phyloP scores from a whole-genome alignment of 768 basidiomycete species.

The Strobilomyces echinocephalus region DNA sequence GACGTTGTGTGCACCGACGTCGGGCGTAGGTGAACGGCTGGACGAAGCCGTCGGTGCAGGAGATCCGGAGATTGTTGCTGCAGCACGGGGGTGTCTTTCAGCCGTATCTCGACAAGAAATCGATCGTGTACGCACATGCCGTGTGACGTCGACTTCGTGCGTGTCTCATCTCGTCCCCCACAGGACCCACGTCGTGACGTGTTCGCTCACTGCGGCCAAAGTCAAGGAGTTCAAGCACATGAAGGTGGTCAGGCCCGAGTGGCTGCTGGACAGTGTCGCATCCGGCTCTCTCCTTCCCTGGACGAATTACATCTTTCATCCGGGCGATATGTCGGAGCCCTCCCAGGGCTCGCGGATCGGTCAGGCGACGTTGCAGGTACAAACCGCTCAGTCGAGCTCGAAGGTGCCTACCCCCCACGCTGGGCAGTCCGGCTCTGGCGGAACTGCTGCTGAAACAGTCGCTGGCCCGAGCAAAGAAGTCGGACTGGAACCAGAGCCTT shows the following conservation, averaged over 20 bases:
- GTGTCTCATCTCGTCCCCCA: neutral
- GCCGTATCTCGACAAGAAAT: slow-evolving; percentile 78
- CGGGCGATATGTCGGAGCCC: slow-evolving; percentile 42
- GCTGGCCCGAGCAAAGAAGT: slow-evolving; percentile 3
- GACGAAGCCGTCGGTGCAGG: slow-evolving; percentile 83
- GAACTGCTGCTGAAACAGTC: neutral
- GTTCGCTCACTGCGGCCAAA: slow-evolving; percentile 86
- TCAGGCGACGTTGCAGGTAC: slow-evolving; percentile 16
- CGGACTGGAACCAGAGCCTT: neutral
- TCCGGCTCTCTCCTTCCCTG: slow-evolving; percentile 70
- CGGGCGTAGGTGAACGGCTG: slow-evolving; percentile 76
- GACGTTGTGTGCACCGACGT: neutral
- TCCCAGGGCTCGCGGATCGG: slow-evolving; percentile 41
- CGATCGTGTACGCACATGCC: slow-evolving; percentile 52
- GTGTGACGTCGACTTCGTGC: neutral
- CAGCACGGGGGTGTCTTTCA: slow-evolving; percentile 80
- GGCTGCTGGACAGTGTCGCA: slow-evolving; percentile 80
- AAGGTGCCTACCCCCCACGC: neutral
- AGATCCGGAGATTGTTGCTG: slow-evolving; percentile 73
- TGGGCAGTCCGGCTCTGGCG: neutral
- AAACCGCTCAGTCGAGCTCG: slow-evolving; percentile 5
- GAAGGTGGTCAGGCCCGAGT: slow-evolving; percentile 86
- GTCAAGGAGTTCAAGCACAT: slow-evolving; percentile 82
- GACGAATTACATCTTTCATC: slow-evolving; percentile 63
- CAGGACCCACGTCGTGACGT: slow-evolving; percentile 90